phyloP scores from a whole-genome alignment of 129 eudicot genomes.

The Arctium minus region DNA sequence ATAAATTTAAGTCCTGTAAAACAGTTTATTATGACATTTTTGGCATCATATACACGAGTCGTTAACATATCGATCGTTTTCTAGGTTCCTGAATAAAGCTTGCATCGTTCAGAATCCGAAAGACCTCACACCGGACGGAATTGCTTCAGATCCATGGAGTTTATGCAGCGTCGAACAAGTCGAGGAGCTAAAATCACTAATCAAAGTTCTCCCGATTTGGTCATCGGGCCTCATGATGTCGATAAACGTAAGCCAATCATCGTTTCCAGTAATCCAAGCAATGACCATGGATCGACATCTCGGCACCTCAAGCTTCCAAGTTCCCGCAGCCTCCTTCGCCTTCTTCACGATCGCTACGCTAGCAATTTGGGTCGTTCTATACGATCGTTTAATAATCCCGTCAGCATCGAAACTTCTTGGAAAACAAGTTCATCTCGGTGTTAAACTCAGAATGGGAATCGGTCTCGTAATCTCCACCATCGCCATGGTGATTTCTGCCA shows the following conservation, averaged over 20 bases:
- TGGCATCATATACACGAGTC: neutral
- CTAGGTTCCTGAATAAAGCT: slow-evolving; percentile 40
- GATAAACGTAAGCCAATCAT: slow-evolving; percentile 16
- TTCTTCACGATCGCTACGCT: slow-evolving; percentile 6
- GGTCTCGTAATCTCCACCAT: slow-evolving; percentile 27
- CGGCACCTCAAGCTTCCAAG: slow-evolving; percentile 24
- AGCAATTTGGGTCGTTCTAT: slow-evolving; percentile 27
- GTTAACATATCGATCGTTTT: neutral
- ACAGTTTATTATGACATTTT: neutral
- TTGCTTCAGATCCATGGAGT: slow-evolving; percentile 24
- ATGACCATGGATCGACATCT: slow-evolving; percentile 40
- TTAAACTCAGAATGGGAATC: slow-evolving; percentile 32
- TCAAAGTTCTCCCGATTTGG: slow-evolving; percentile 38
- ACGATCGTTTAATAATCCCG: slow-evolving; percentile 34
- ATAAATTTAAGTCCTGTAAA: neutral
- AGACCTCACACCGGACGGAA: slow-evolving; percentile 19
- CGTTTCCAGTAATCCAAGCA: slow-evolving; percentile 28
- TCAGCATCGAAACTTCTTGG: slow-evolving; percentile 18
- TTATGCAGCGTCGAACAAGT: slow-evolving; percentile 36
- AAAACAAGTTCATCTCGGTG: slow-evolving; percentile 20
- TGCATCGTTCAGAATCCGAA: slow-evolving; percentile 27
- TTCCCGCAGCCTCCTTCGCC: slow-evolving; percentile 34
- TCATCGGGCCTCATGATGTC: slow-evolving; percentile 38
- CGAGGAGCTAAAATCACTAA: slow-evolving; percentile 41
- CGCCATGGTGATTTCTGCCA: slow-evolving; percentile 26